A percentile compares a stretch with the other conserved stretches of the same genome.
phyloP scores from a whole-genome alignment of 1,139 yeast genomes.

The Sugiyamaella neomexicana region DNA sequence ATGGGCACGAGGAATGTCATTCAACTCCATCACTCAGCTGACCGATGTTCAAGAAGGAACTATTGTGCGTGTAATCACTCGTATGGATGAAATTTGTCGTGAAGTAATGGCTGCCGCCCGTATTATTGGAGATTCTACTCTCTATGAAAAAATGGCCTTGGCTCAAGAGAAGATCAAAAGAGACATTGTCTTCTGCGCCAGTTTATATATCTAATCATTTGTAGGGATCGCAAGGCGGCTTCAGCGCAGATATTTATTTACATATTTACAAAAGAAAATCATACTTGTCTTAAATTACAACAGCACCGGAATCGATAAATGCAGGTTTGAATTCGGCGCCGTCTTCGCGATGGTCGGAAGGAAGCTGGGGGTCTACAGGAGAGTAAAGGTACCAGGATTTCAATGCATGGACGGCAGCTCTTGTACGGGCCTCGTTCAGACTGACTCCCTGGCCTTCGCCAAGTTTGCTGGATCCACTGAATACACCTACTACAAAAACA shows the following conservation, averaged over 20 bases:
- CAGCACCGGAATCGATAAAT: constrained; percentile 38
- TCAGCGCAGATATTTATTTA: constrained; percentile 1
- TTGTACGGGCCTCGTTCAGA: constrained; percentile 83
- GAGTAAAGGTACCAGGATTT: constrained; percentile 89
- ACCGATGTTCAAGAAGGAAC: constrained; percentile 95
- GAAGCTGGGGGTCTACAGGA: constrained; percentile 62
- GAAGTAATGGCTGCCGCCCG: constrained; percentile 93
- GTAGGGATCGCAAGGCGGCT: too few relatives aligned
- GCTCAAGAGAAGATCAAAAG: constrained; percentile 96
- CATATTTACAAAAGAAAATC: constrained; percentile 10
- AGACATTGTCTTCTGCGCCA: constrained; percentile 96
- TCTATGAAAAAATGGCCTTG: constrained; percentile 83
- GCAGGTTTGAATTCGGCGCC: constrained; percentile 25
- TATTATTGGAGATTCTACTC: constrained; percentile 86
- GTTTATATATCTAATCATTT: constrained; percentile 66
- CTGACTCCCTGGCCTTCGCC: constrained; percentile 98
- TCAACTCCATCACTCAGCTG: constrained; percentile 84
- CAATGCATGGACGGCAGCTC: constrained; percentile 89
- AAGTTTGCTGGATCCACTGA: constrained; percentile 74
- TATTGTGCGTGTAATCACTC: constrained; percentile 92
- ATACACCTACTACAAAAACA: constrained; percentile 87
- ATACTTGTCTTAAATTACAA: constrained; percentile 32
- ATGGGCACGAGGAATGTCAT: constrained; percentile 96
- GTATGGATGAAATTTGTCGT: constrained; percentile 92
- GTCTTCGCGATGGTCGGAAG: constrained; percentile 50